Evolutionary conservation across 805 yeast species (phyloP).

Genomic region (Wickerhamomyces xylosicus): DNA sequence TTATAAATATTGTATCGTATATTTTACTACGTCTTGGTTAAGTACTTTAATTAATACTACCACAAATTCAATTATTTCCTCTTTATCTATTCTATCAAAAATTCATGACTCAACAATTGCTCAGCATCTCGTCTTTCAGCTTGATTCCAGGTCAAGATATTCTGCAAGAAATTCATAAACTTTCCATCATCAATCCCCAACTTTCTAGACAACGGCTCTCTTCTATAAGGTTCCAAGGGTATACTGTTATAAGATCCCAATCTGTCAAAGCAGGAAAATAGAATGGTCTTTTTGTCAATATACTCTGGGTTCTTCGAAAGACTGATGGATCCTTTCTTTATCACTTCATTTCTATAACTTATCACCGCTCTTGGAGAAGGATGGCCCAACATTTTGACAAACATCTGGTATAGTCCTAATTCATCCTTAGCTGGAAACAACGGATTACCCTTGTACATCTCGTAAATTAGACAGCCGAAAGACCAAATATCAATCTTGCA

Average conservation of each 20-base stretch:
- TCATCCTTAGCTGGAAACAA: constrained; percentile 78
- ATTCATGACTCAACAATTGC: constrained; percentile 43
- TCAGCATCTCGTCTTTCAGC: constrained; percentile 42
- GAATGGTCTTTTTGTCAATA: constrained; percentile 20
- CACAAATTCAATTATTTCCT: background rate
- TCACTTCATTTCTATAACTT: constrained; percentile 28
- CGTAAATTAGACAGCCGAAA: constrained; percentile 80
- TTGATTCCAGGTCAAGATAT: constrained; percentile 36
- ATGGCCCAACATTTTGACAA: constrained; percentile 77
- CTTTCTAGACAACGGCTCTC: constrained; percentile 12
- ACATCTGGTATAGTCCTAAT: constrained; percentile 65
- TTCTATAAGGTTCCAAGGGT: constrained; percentile 4
- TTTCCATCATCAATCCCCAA: constrained; percentile 4
- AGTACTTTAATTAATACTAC: background rate
- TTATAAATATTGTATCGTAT: background rate
- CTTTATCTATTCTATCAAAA: constrained; percentile 15
- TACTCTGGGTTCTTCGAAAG: constrained; percentile 8
- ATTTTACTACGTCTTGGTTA: background rate
- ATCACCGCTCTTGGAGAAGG: constrained; percentile 40
- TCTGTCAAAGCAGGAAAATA: constrained; percentile 27
- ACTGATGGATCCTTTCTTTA: constrained; percentile 25
- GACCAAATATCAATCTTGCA: constrained; percentile 92
- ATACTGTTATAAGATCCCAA: constrained; percentile 17
- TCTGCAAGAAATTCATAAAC: constrained; percentile 20
- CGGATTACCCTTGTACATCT: constrained; percentile 81